phyloP scores from a whole-genome alignment of 106 monocot genomes.

The Dioscorea dumetorum region DNA sequence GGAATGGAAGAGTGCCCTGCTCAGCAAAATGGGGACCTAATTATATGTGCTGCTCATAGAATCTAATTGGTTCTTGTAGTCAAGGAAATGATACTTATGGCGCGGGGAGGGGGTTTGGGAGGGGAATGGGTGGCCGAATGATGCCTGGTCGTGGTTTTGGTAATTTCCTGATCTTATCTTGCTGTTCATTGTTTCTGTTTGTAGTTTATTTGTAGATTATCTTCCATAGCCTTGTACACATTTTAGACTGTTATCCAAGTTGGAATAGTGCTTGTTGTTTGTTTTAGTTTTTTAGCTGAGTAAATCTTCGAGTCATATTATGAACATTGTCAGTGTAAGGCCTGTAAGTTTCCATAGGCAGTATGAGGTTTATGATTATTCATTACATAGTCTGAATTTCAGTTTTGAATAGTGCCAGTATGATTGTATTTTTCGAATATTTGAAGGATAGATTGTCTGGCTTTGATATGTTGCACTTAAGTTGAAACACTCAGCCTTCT shows the following conservation, averaged over 20 bases:
- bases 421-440: background rate
- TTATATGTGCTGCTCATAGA: background rate
- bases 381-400: no score
- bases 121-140: slow-evolving; percentile 89
- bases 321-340: no score
- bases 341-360: no score
- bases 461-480: background rate
- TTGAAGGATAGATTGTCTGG: background rate
- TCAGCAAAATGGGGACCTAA: no score
- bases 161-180: slow-evolving; percentile 18
- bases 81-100: slow-evolving; percentile 65
- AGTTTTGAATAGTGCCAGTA: background rate
- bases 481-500: no score
- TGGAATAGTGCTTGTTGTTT: background rate
- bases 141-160: slow-evolving; percentile 78
- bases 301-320: background rate
- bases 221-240: no score
- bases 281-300: background rate
- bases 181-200: background rate
- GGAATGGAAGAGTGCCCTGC: no score
- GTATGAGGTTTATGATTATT: no score
- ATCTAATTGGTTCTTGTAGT: slow-evolving; percentile 25
- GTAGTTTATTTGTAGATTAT: no score
- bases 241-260: background rate
- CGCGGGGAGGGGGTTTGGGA: slow-evolving; percentile 86